Evolutionary conservation across 2,329 filamentous ascomycete species (phyloP), one percentile per base, ranked within the genome.

Genomic region (Cordyceps cicadae): DNA sequence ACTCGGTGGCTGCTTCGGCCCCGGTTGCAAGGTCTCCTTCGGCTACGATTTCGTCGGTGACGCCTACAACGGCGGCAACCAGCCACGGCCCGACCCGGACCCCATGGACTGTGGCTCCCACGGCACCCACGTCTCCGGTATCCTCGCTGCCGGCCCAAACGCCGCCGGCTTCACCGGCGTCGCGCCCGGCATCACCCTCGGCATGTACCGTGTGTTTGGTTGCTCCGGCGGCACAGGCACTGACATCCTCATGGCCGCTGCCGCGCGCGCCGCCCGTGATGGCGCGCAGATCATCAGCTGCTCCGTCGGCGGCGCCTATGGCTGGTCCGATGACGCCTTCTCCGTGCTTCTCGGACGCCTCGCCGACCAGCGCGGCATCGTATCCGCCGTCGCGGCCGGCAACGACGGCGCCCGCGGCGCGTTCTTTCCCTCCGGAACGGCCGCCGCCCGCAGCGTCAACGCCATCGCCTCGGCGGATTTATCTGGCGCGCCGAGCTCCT

Each of bases 141-240:
- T 78, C 60, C 75, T 88, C 50, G 85, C 82, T 2, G 84, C 83
- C 1, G 80, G 85, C 68, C 68, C 71, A 51, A 76, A 84, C 67
- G 69, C 74, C 0, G 77, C 77, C 43, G 79, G 79, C n/a, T 81
- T 85, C 66, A 80, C 79, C 17, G 84, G 84, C 17, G 81, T 78
- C 11, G 83, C 82, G 0, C 79, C 81, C 0, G 81, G 77, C 46
- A 83, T 82, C 1, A 81, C 73, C 1, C 73, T 87, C 1, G 81
- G 81, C 50, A 76, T 78, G 51, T 87, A 81, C 72, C 77, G 79
- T 51, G 80, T 84, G 3, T 84, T 86, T 61, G 81, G 81, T 51
- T 86, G 83, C 68, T 62, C 67, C 1, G 83, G 81, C 41, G 68
- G 72, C 39, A 74, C 77, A n/a, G 69, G 71, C 15, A 80, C 81